Base-by-base conservation (phyloP, 106 monocot genomes). In the Dendrobium catenatum region DNA sequence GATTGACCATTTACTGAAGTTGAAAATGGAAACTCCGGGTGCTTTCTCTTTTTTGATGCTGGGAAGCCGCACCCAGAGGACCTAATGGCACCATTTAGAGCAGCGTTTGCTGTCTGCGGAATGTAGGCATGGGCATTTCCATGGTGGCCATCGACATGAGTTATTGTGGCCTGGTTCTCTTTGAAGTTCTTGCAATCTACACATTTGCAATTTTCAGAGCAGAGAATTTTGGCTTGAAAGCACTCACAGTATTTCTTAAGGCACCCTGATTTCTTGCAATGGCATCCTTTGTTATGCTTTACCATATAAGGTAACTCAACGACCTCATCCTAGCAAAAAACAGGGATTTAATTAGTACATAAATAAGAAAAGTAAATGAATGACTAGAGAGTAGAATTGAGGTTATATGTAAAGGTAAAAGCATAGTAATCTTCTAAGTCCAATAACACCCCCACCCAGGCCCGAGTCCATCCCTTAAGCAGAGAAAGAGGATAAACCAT, bases 181-280 rank as follows among this genome's bases (percentile, higher is more conserved):
- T 93, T 91, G 79, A 91, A 95, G 26, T 95, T 95, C 84, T 91
- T 93, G 85, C 95, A 95, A 72, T 95, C 95, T 77, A 88, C 78
- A 79, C 95, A 95, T 80, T 89, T 95, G 75, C 95, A 95, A 81
- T 95, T 95, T 73, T 95, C 95, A 67, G 95, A 95, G 79, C 95
- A 95, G n/a, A 93, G 91, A 78, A 95, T 95, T 42, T 93, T 93
- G 11, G 95, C 95, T 78, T 96, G 96, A 79, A 96, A 96, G 85
- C 96, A 96, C 81, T 96, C 96, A 84, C 96, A 96, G 67, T 96
- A 96, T 80, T 92, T 96, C 82, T 96, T 96, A 26, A 96, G 86
- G 83, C 96, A 96, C 31, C 94, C 90, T 41, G 95, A 91, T 51
- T 95, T 95, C 88, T 93, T 95, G 86, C 95, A 95, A 72, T 95